These are phyloP conservation scores for Diaporthe vexans DNA, from an alignment of 2,329 filamentous ascomycete species.

Conservation along the genomic window DNA sequence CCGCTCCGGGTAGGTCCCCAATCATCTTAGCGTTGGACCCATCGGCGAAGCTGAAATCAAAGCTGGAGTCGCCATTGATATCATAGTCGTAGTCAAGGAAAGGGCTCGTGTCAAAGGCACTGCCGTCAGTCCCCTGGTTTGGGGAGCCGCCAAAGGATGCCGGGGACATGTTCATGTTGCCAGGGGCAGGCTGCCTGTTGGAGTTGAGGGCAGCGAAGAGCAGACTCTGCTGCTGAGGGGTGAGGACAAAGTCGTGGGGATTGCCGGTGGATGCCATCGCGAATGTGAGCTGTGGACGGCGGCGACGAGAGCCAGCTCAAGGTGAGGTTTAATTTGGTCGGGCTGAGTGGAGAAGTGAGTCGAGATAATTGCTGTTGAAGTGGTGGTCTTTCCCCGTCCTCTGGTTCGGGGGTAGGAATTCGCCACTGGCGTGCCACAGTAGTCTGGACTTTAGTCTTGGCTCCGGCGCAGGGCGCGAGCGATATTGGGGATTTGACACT, in stretches of 20 bases:
- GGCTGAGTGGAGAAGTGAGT: conserved; percentile 19
- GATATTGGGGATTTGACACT: neutral
- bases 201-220: conserved; percentile 83
- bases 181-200: conserved; percentile 65
- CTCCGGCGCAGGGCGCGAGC: conserved; percentile 16
- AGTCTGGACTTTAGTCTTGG: conserved; percentile 18
- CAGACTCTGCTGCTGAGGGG: conserved; percentile 81
- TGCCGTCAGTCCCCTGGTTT: conserved; percentile 60
- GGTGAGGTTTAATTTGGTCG: neutral
- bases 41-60: conserved; percentile 78
- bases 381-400: conserved; percentile 30
- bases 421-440: conserved; percentile 35
- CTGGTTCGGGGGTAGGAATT: conserved; percentile 24
- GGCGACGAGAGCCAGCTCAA: conserved; percentile 13
- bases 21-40: conserved; percentile 77
- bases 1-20: conserved; percentile 76
- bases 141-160: conserved; percentile 65
- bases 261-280: conserved; percentile 67
- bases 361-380: conserved; percentile 1
- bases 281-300: conserved; percentile 40
- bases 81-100: conserved; percentile 87
- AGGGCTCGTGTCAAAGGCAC: conserved; percentile 79
- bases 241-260: conserved; percentile 75
- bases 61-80: conserved; percentile 80
- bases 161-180: conserved; percentile 61